These are phyloP conservation scores for Globisporangium camurandrum DNA, from an alignment of 352 stramenopile species.

Conservation along the genomic window DNA sequence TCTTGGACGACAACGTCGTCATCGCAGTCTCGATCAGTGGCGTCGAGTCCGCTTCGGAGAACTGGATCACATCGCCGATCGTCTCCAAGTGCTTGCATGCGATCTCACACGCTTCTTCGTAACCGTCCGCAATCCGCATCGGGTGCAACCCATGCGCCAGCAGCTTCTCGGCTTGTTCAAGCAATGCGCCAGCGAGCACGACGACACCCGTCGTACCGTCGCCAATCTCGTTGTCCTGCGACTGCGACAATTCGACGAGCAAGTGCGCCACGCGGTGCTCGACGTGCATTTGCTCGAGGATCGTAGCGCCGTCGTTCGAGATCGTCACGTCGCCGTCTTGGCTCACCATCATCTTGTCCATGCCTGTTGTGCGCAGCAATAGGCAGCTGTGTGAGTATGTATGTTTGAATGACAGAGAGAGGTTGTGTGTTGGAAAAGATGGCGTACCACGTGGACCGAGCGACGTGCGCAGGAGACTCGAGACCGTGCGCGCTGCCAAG, in stretches of 20 bases:
- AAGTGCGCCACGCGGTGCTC: slow-evolving; percentile 98
- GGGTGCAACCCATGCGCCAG: slow-evolving; percentile 96
- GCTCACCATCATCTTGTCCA: slow-evolving; percentile 99
- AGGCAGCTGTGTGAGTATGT: not conserved
- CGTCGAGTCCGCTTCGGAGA: slow-evolving; percentile 91
- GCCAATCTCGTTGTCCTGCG: slow-evolving; percentile 99
- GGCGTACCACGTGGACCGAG: slow-evolving; percentile 93
- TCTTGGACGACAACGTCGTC: slow-evolving; percentile 99
- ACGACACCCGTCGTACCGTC: slow-evolving; percentile 99
- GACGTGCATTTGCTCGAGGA: slow-evolving; percentile 99
- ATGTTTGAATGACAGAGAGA: not conserved
- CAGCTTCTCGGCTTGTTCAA: slow-evolving; percentile 97
- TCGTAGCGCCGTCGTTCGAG: slow-evolving; percentile 99
- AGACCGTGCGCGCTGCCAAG: slow-evolving; percentile 95
- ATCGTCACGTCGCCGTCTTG: slow-evolving; percentile 99
- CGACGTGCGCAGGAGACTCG: slow-evolving; percentile 95
- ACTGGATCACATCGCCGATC: slow-evolving; percentile 96
- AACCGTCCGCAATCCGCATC: slow-evolving; percentile 97
- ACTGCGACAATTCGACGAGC: slow-evolving; percentile 98
- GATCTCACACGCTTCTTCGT: slow-evolving; percentile 96
- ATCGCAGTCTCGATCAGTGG: slow-evolving; percentile 96
- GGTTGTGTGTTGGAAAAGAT: not conserved
- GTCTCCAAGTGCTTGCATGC: slow-evolving; percentile 92
- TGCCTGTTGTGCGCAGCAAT: slow-evolving; percentile 36
- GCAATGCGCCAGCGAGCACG: slow-evolving; percentile 94